Base-by-base conservation (phyloP, 768 basidiomycete genomes). In the Lactarius hatsudake region DNA sequence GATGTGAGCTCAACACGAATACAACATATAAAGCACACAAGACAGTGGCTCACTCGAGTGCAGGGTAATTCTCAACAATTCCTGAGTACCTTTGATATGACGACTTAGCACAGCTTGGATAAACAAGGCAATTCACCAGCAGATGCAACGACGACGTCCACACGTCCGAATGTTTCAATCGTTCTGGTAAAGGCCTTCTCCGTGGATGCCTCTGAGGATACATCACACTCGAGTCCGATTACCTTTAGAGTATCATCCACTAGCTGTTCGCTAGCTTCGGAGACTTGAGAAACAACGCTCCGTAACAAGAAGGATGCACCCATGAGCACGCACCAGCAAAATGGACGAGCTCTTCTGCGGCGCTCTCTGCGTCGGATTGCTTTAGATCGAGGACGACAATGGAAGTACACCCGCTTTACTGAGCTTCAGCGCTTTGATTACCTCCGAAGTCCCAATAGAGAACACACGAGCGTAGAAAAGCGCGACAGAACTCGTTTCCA, bases 401-500 rank as follows among this genome's bases (percentile, higher is more conserved):
- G 62, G 82, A 81, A 32, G 87, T 88, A 76, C 93, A 94, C 59
- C 94, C 96, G 7, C 92, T 93, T 74, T 12, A 42, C 61, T 6
- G 20, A 1, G 18, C 40, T 20, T 26, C 45, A 63, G n/a, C 34
- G 26, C 3, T 26, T 28, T 30, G 5, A 13, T 51, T 13, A 43
- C 12, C 40, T 20, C 30, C 20, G 36, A 20, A 20, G 23, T 28
- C 15, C 9, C 68, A 64, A 45, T 65, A 55, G 15, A 38, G 79
- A 20, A 71, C 86, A 72, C 72, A 93, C 91, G 91, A 91, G 78
- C 91, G 87, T 71, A 95, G 73, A 77, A 98, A 95, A 15, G 94
- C 94, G 56, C 88, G 85, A 75, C 94, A 95, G 75, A 98, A 94
- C 76, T 94, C 89, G 71, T 90, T 84, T 8, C 96, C 96, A 56